Conservation (phyloP, 2,329 filamentous ascomycete species). For the Davidsoniella virescens region DNA sequence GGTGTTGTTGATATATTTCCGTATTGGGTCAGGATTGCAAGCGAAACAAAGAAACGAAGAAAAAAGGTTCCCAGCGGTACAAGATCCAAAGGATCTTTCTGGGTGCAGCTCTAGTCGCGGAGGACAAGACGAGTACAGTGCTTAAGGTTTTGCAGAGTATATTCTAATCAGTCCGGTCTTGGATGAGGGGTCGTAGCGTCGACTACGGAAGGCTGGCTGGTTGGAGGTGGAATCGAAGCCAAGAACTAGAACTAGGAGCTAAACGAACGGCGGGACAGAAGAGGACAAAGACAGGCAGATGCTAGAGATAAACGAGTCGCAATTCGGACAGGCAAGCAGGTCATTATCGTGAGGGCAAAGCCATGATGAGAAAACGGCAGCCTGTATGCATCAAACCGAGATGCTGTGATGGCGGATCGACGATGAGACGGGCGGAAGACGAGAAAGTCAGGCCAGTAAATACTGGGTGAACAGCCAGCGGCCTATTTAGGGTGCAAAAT, state of each 20-base stretch:
- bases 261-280: background rate
- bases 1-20: no score
- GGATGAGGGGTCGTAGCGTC: no score
- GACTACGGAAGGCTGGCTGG: background rate
- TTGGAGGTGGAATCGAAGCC: background rate
- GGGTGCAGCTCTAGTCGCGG: no score
- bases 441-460: background rate
- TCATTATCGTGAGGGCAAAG: conserved; percentile 11
- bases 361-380: conserved; percentile 7
- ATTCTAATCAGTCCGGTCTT: no score
- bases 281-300: background rate
- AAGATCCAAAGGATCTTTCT: background rate
- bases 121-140: no score
- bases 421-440: no score
- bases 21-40: no score
- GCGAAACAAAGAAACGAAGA: no score
- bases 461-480: background rate
- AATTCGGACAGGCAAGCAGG: conserved; percentile 1
- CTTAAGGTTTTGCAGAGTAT: no score
- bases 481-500: background rate
- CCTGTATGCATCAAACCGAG: conserved; percentile 3
- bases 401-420: background rate
- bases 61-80: background rate
- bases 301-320: conserved; percentile 13
- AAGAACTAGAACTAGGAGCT: background rate